phyloP scores from a whole-genome alignment of 768 basidiomycete species.

The Psilocybe subaeruginosa region DNA sequence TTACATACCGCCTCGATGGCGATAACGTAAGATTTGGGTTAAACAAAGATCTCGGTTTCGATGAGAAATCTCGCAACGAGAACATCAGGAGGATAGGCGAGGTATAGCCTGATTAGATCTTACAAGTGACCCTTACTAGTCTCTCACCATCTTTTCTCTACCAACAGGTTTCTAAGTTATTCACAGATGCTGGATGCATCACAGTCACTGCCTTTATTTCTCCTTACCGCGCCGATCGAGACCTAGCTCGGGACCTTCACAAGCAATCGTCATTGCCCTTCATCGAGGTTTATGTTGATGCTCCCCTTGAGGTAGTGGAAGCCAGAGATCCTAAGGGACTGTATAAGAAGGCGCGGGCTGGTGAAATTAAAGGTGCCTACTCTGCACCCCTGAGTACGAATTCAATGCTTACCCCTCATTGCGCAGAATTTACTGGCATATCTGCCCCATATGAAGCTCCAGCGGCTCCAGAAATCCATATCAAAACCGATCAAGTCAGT shows the following conservation, averaged over 20 bases:
- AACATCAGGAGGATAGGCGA: conserved; percentile 98
- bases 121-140: background rate
- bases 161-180: conserved; percentile 89
- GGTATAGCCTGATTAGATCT: conserved; percentile 43
- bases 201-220: conserved; percentile 98
- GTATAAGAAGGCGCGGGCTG: conserved; percentile 94
- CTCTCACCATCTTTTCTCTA: background rate
- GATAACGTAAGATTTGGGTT: conserved; percentile 96
- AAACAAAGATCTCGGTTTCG: conserved; percentile 96
- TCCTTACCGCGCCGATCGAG: conserved; percentile 90
- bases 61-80: conserved; percentile 88
- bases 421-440: conserved; percentile 95
- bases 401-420: background rate
- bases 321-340: conserved; percentile 95
- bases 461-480: conserved; percentile 83
- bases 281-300: conserved; percentile 94
- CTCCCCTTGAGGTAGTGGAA: conserved; percentile 86
- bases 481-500: conserved; percentile 81
- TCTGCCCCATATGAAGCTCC: conserved; percentile 97
- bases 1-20: conserved; percentile 91
- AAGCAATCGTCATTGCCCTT: conserved; percentile 74
- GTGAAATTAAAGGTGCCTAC: conserved; percentile 86
- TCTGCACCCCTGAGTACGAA: conserved; percentile 8
- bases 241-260: conserved; percentile 82
- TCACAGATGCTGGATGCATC: conserved; percentile 86